Evolutionary conservation across 768 basidiomycete species (phyloP), one percentile per base, ranked within the genome.

Genomic region (Cytidiella melzeri): DNA sequence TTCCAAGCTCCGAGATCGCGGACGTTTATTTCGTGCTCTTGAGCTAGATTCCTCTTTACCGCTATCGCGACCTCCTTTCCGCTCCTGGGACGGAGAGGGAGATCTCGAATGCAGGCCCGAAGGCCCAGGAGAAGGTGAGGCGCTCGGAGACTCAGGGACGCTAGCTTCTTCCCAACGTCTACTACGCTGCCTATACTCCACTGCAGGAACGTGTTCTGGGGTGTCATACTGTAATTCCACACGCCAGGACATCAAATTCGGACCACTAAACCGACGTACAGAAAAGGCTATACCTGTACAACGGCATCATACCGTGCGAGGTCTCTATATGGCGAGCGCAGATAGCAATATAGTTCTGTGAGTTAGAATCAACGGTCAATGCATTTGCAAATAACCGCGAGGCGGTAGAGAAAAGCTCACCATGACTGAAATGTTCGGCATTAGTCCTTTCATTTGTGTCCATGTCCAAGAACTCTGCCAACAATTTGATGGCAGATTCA

Each of bases 361-460:
- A 43, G 20, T 27, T 36, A n/a, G 30, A 6, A 34, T 34, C 30
- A 34, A 15, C 15, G 30, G 30, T 34, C 30, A 15, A 7, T 7
- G 30, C 30, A 34, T 34, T 15, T 30, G 47, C 5, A 30, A 11
- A 10, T 10, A 38, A 4, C 9, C 12, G 5, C 20, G 21, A 37
- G 9, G 30, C 24, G 3, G 15, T 15, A 34, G 30, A 34, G 9
- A 34, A 18, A 26, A n/a, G 66, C 77, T 57, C 57, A 90, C 91
- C 92, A 67, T 97, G 93, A 6, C 86, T 89, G 68, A 96, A 94
- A 65, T 96, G 93, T 62, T 97, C 93, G 10, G 93, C 87, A 57
- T 90, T 87, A 21, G 72, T 66, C 50, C 82, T 73, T 21, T 72
- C 69, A 6, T 82, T 83, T 19, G 68, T 66, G 55, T 84, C 85